phyloP scores from a whole-genome alignment of 495 filamentous ascomycete genomes.

The Cercophora scortea region DNA sequence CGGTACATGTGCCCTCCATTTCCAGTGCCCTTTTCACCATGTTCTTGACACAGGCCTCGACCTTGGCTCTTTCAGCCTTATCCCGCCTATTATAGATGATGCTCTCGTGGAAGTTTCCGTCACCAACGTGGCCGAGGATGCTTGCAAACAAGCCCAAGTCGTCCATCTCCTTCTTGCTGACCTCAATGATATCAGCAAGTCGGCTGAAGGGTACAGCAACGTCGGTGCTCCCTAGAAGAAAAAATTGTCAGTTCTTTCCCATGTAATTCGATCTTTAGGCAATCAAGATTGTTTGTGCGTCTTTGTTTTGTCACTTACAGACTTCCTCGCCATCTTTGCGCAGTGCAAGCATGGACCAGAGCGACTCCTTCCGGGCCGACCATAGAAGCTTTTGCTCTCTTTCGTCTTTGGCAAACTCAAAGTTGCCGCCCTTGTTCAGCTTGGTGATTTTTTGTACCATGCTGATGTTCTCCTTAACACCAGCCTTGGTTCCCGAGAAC shows the following conservation, averaged over 20 bases:
- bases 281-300: no score
- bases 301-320: slow-evolving; percentile 29
- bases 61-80: slow-evolving; percentile 57
- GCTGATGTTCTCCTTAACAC: slow-evolving; percentile 60
- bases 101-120: slow-evolving; percentile 88
- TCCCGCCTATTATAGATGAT: slow-evolving; percentile 73
- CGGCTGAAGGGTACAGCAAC: slow-evolving; percentile 83
- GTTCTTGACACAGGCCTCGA: slow-evolving; percentile 73
- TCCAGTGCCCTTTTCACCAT: slow-evolving; percentile 84
- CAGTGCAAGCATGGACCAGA: slow-evolving; percentile 71
- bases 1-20: slow-evolving; percentile 91
- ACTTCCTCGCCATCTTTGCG: slow-evolving; percentile 53
- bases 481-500: slow-evolving; percentile 63
- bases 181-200: slow-evolving; percentile 82
- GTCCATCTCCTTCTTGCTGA: slow-evolving; percentile 84
- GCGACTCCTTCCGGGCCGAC: slow-evolving; percentile 66
- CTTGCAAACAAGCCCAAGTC: slow-evolving; percentile 76
- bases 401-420: slow-evolving; percentile 63
- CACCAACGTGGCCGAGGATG: slow-evolving; percentile 76
- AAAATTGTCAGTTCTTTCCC: background rate
- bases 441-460: slow-evolving; percentile 59
- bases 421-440: slow-evolving; percentile 53
- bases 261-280: background rate
- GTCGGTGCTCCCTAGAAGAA: slow-evolving; percentile 58
- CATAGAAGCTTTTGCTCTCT: slow-evolving; percentile 65